These are phyloP conservation scores for Rhododendron henanense DNA, from an alignment of 148 eudicot species.

Conservation along the genomic window DNA sequence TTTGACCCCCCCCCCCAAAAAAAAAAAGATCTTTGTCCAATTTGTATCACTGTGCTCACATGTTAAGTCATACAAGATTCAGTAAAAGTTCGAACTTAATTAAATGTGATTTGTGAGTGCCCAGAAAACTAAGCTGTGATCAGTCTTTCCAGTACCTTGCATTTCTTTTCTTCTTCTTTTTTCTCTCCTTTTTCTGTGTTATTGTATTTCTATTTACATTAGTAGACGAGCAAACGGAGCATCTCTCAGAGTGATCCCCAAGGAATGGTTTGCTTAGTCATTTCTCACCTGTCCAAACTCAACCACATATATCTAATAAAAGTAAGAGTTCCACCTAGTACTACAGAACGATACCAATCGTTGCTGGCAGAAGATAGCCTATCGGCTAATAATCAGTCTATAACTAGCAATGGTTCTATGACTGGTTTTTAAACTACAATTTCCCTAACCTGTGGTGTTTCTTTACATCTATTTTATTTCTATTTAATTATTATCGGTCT, in stretches of 20 bases:
- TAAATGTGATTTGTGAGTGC: not conserved
- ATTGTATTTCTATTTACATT: not conserved
- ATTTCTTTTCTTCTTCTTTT: conserved; percentile 15
- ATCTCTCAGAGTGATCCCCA: not conserved
- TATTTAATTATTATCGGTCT: not conserved
- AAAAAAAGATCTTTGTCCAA: not conserved
- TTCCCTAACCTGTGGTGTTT: not conserved
- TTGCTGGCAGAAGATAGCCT: not conserved
- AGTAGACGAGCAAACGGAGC: not conserved
- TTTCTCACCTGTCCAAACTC: not conserved
- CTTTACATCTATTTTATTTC: not conserved
- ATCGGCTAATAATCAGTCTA: too few species aligned
- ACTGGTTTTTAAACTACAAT: not conserved
- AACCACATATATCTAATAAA: not conserved
- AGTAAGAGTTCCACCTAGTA: not conserved
- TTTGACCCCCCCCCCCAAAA: not conserved
- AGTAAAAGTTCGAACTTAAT: not conserved
- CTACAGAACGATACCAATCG: not conserved
- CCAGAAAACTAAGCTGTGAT: not conserved
- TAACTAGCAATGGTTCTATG: not conserved
- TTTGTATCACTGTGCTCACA: not conserved
- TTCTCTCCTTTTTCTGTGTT: not conserved
- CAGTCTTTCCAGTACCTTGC: not conserved
- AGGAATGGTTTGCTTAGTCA: not conserved
- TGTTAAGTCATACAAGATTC: not conserved